Evolutionary conservation across 176 grass and related monocot genomes (phyloP).

Genomic region (Zea mays): Zm-B73-REFERENCE-NAM-5.0 NC_050096.1:293172001-293172500

Average conservation of each 20-base stretch:
- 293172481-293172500: constrained; percentile 19
- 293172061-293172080: not conserved
- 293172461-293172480: constrained; percentile 81
- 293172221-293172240: constrained; percentile 51
- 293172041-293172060: not conserved
- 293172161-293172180: constrained; percentile 35
- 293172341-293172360: constrained; percentile 44
- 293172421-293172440: constrained; percentile 84
- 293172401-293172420: constrained; percentile 83
- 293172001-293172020: not conserved
- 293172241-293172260: constrained; percentile 75
- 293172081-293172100: not conserved
- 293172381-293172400: constrained; percentile 94
- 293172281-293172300: constrained; percentile 75
- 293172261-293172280: constrained; percentile 69
- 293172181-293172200: constrained; percentile 61
- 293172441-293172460: constrained; percentile 78
- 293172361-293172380: constrained; percentile 55
- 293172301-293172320: constrained; percentile 71
- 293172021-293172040: not conserved
- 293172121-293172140: constrained; percentile 44
- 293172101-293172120: not conserved
- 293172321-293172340: constrained; percentile 67
- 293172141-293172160: constrained; percentile 60
- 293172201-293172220: constrained; percentile 59